Conservation (phyloP, 176 grass and related monocot species). For the Rhynchospora tenuis region DNA sequence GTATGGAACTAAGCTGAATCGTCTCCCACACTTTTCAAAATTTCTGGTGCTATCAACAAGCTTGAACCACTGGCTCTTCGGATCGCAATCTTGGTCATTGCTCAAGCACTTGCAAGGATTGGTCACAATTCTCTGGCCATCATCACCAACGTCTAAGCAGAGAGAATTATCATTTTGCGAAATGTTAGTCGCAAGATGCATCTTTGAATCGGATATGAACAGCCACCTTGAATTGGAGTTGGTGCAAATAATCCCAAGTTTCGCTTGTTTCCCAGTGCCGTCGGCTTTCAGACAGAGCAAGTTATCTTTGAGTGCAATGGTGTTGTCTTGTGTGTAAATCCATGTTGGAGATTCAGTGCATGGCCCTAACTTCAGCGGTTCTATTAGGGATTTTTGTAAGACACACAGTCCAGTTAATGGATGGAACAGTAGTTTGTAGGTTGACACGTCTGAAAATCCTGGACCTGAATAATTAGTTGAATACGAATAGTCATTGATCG, state of each 20-base stretch:
- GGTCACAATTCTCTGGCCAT: slow-evolving; percentile 43
- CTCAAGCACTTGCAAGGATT: slow-evolving; percentile 57
- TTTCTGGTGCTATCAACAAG: slow-evolving; percentile 39
- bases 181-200: slow-evolving; percentile 49
- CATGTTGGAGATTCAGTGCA: slow-evolving; percentile 49
- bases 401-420: slow-evolving; percentile 50
- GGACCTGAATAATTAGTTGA: slow-evolving; percentile 29
- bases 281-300: slow-evolving; percentile 47
- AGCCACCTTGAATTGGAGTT: slow-evolving; percentile 50
- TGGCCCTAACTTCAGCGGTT: slow-evolving; percentile 32
- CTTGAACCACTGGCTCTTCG: slow-evolving; percentile 70
- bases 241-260: slow-evolving; percentile 31
- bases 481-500: background rate
- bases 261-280: slow-evolving; percentile 25
- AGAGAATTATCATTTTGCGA: background rate
- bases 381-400: background rate
- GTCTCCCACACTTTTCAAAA: background rate
- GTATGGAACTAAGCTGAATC: background rate
- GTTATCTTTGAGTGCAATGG: slow-evolving; percentile 30
- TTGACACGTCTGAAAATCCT: slow-evolving; percentile 20
- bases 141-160: slow-evolving; percentile 55
- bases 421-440: slow-evolving; percentile 49
- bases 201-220: slow-evolving; percentile 51
- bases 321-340: slow-evolving; percentile 32
- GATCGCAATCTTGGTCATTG: slow-evolving; percentile 38